Conservation (phyloP, 1,139 yeast genomes). For the Nakaseomyces bracarensis region DNA sequence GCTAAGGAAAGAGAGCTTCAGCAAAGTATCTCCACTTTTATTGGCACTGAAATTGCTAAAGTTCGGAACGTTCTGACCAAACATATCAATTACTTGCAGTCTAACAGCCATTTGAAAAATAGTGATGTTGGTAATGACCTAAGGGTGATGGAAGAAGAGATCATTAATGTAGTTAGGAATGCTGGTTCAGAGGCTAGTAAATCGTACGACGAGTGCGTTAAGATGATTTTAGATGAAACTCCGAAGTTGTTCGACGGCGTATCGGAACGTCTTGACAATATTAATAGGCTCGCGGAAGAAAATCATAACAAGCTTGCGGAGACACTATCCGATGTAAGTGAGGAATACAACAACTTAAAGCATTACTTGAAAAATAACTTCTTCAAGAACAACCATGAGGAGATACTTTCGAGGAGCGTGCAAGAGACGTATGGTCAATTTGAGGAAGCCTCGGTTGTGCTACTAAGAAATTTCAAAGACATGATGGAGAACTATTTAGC, state of each 20-base stretch:
- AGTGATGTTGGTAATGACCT: slow-evolving; percentile 18
- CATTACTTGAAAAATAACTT: slow-evolving; percentile 30
- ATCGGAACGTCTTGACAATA: slow-evolving; percentile 13
- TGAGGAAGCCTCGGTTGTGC: slow-evolving; percentile 27
- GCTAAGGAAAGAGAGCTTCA: slow-evolving; percentile 27
- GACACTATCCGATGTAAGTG: slow-evolving; percentile 27
- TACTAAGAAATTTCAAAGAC: slow-evolving; percentile 22
- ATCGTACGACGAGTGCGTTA: slow-evolving; percentile 22
- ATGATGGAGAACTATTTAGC: slow-evolving; percentile 27
- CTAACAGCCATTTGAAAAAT: slow-evolving; percentile 11
- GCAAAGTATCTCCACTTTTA: not conserved
- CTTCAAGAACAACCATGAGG: slow-evolving; percentile 31
- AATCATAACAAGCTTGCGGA: slow-evolving; percentile 21
- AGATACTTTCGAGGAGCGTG: slow-evolving; percentile 26
- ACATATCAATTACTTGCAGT: slow-evolving; percentile 21
- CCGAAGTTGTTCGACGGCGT: slow-evolving; percentile 22
- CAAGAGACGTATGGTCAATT: slow-evolving; percentile 26
- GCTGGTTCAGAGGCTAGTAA: slow-evolving; percentile 18
- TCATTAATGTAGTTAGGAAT: slow-evolving; percentile 15
- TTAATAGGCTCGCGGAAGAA: slow-evolving; percentile 12
- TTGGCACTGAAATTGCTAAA: slow-evolving; percentile 13
- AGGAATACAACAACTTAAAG: slow-evolving; percentile 32
- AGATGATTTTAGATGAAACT: slow-evolving; percentile 19
- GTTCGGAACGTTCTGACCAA: slow-evolving; percentile 17
- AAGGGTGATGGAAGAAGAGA: slow-evolving; percentile 19